Evolutionary conservation across 306 rosid species (phyloP).

Genomic region (Ormosia semicastrata): DNA sequence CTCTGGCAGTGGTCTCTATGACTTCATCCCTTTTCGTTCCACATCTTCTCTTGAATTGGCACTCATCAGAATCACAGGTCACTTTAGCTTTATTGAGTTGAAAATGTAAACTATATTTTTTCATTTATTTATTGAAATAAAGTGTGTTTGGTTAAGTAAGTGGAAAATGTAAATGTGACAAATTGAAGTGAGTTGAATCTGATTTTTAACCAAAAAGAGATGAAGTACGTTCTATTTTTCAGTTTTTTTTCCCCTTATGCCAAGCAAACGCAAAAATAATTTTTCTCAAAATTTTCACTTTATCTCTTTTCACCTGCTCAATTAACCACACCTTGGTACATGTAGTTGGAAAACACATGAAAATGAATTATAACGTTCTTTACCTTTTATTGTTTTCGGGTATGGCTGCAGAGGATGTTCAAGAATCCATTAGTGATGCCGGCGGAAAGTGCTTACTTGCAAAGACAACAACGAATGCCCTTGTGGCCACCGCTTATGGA

Average conservation of each 20-base stretch:
- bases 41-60: constrained; percentile 40
- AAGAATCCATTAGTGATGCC: constrained; percentile 49
- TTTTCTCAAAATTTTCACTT: background rate
- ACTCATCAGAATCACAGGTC: constrained; percentile 54
- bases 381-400: background rate
- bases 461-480: constrained; percentile 31
- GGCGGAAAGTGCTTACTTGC: constrained; percentile 57
- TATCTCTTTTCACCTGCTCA: background rate
- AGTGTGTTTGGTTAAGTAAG: no score
- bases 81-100: background rate
- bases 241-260: no score
- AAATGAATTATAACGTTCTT: background rate
- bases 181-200: no score
- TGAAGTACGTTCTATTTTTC: no score
- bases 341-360: no score
- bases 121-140: no score
- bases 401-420: constrained; percentile 48
- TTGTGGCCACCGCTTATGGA: constrained; percentile 52
- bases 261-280: no score
- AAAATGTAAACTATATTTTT: background rate
- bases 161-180: no score
- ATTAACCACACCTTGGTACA: background rate
- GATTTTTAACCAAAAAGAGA: no score
- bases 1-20: constrained; percentile 62
- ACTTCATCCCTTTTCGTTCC: constrained; percentile 70